phyloP scores from a whole-genome alignment of 2,329 filamentous ascomycete genomes.

The Phyllosticta citrichinensis region DNA sequence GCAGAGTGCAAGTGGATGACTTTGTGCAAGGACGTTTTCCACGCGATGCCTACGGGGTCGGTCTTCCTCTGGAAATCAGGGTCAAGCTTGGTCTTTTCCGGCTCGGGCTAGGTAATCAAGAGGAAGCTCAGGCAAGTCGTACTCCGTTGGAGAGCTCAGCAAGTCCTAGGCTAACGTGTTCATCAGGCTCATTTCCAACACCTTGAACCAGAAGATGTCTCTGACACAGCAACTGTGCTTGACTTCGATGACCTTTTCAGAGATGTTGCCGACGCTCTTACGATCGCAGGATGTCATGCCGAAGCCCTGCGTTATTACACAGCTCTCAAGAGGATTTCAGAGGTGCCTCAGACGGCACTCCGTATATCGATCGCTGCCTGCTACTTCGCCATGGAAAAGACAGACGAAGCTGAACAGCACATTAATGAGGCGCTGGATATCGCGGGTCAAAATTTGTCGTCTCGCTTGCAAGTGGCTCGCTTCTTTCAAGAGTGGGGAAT shows the following conservation, averaged over 20 bases:
- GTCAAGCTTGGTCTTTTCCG: conserved; percentile 77
- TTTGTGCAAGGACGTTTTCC: conserved; percentile 50
- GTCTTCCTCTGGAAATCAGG: conserved; percentile 71
- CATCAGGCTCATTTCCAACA: conserved; percentile 41
- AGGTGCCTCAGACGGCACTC: conserved; percentile 35
- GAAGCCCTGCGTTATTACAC: conserved; percentile 51
- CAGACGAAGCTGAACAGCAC: conserved; percentile 63
- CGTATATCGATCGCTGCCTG: conserved; percentile 39
- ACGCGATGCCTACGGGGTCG: conserved; percentile 55
- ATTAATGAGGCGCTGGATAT: conserved; percentile 65
- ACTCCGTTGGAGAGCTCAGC: not conserved
- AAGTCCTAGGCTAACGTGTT: not conserved
- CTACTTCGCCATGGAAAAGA: conserved; percentile 53
- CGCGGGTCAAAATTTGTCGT: conserved; percentile 63
- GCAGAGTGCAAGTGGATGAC: conserved; percentile 52
- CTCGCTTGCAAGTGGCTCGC: conserved; percentile 68
- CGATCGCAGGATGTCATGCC: conserved; percentile 39
- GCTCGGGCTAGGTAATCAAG: conserved; percentile 53
- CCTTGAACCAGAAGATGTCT: conserved; percentile 54
- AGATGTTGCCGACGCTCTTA: conserved; percentile 54
- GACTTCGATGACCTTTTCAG: conserved; percentile 73
- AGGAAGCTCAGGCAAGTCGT: conserved; percentile 62
- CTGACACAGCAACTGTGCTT: conserved; percentile 41
- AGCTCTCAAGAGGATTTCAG: conserved; percentile 37
- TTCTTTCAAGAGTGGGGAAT: conserved; percentile 63